These are phyloP conservation scores for Pseudocercospora macadamiae DNA, from an alignment of 2,329 filamentous ascomycete species.

Conservation along the genomic window DNA sequence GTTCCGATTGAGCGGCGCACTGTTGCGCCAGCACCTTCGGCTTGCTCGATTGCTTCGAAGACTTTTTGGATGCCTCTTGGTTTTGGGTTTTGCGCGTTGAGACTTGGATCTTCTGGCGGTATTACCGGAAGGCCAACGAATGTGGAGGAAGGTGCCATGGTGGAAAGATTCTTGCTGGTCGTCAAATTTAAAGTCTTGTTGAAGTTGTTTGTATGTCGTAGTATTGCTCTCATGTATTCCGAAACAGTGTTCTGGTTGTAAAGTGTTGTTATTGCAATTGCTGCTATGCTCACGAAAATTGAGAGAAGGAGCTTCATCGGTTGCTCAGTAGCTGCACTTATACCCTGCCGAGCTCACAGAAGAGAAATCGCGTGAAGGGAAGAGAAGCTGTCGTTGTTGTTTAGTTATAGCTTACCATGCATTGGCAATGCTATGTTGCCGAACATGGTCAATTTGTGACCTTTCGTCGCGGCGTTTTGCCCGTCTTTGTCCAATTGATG, in stretches of 20 bases:
- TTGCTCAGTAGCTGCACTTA: conserved; percentile 3
- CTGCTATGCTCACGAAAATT: conserved; percentile 47
- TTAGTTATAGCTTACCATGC: conserved; percentile 9
- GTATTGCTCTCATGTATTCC: conserved; percentile 45
- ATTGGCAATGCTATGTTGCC: conserved; percentile 5
- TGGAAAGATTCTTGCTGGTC: conserved; percentile 35
- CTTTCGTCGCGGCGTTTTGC: not conserved
- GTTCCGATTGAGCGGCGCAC: conserved; percentile 89
- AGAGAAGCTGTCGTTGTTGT: conserved; percentile 6
- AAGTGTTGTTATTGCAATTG: conserved; percentile 38
- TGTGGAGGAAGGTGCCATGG: conserved; percentile 35
- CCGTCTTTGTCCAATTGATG: not conserved
- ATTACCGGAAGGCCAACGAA: conserved; percentile 56
- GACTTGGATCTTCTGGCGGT: conserved; percentile 45
- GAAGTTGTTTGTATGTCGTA: conserved; percentile 35
- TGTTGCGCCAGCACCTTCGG: conserved; percentile 83
- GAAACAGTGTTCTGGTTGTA: conserved; percentile 33
- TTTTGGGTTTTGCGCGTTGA: conserved; percentile 63
- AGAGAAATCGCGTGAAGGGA: conserved; percentile 18
- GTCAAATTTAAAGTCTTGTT: conserved; percentile 35
- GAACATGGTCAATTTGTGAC: not conserved
- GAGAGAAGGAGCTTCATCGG: conserved; percentile 37
- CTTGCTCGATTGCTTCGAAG: conserved; percentile 81
- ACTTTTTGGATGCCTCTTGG: conserved; percentile 78
- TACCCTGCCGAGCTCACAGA: conserved; percentile 10